A percentile compares a stretch with the other conserved stretches of the same genome.
These are phyloP conservation scores for Cryptomeria japonica DNA, from an alignment of 75 land plant species.

Conservation along the genomic window DNA sequence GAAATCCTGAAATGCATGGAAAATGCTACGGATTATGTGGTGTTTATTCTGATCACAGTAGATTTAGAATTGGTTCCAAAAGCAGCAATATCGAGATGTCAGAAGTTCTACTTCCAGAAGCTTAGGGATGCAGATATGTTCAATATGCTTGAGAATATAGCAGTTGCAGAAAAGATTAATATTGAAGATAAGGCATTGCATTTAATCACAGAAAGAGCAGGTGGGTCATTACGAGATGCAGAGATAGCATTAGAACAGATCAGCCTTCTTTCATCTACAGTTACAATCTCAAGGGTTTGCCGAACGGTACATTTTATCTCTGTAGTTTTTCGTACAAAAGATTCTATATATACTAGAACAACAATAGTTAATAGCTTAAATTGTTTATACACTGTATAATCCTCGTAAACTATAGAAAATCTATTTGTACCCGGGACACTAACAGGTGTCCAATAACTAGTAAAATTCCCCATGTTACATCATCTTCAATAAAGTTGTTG, in stretches of 20 bases:
- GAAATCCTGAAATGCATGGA: slow-evolving; percentile 60
- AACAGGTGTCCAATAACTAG: too few relatives aligned
- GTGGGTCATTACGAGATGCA: slow-evolving; percentile 85
- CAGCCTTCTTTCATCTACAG: slow-evolving; percentile 61
- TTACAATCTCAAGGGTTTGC: slow-evolving; percentile 59
- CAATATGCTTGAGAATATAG: slow-evolving; percentile 38
- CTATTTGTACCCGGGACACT: too few relatives aligned
- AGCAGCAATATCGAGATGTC: slow-evolving; percentile 57
- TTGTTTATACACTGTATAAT: too few relatives aligned
- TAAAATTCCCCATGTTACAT: too few relatives aligned
- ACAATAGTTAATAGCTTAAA: too few relatives aligned
- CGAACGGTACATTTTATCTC: slow-evolving; percentile 12
- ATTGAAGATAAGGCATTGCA: slow-evolving; percentile 62
- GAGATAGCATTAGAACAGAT: slow-evolving; percentile 80
- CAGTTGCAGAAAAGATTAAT: slow-evolving; percentile 49
- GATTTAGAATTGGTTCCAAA: slow-evolving; percentile 73
- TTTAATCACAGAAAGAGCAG: slow-evolving; percentile 59
- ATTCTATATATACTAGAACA: too few relatives aligned
- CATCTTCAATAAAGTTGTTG: too few relatives aligned
- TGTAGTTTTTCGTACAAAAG: slow-evolving; percentile 26
- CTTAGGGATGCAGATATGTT: slow-evolving; percentile 61
- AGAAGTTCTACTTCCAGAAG: slow-evolving; percentile 68
- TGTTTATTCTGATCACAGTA: slow-evolving; percentile 72
- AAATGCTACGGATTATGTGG: slow-evolving; percentile 48
- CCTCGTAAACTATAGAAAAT: too few relatives aligned